A percentile compares a stretch with the other conserved stretches of the same genome.
Evolutionary conservation across 164 flowering plant species (phyloP).

Genomic region (Malania oleifera): DNA sequence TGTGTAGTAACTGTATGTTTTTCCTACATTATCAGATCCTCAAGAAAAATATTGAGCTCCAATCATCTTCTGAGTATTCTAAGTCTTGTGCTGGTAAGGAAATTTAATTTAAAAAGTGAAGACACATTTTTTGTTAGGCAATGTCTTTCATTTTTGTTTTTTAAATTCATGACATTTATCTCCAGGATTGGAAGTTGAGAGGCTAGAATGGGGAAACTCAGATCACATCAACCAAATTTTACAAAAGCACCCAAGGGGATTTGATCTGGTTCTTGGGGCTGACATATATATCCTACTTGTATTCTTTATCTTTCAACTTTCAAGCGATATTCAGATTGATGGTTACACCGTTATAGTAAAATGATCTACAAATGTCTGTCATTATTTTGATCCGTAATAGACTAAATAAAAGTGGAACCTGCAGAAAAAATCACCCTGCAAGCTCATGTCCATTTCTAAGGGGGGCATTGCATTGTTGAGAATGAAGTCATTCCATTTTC

Average conservation of each 20-base stretch:
- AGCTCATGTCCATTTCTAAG: too few relatives aligned
- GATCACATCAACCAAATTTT: slow-evolving; percentile 51
- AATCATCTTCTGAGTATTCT: slow-evolving; percentile 33
- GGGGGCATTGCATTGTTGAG: too few relatives aligned
- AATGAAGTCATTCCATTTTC: too few relatives aligned
- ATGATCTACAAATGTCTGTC: too few relatives aligned
- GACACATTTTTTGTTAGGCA: background rate
- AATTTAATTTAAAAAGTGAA: slow-evolving; percentile 8
- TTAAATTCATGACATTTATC: slow-evolving; percentile 2
- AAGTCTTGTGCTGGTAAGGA: slow-evolving; percentile 46
- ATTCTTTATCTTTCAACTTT: background rate
- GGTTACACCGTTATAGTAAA: too few relatives aligned
- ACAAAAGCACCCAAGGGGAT: slow-evolving; percentile 49
- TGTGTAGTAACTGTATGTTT: background rate
- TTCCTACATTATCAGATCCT: slow-evolving; percentile 51
- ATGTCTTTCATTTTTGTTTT: slow-evolving; percentile 1
- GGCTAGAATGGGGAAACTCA: slow-evolving; percentile 86
- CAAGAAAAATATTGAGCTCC: slow-evolving; percentile 76
- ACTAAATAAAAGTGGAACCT: too few relatives aligned
- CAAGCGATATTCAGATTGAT: background rate
- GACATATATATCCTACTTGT: slow-evolving; percentile 86
- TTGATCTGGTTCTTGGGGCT: slow-evolving; percentile 95
- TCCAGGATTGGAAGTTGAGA: slow-evolving; percentile 59
- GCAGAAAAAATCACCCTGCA: too few relatives aligned
- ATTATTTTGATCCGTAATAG: too few relatives aligned